Base-by-base conservation (phyloP, 768 basidiomycete species). In the Tremella mesenterica region DNA sequence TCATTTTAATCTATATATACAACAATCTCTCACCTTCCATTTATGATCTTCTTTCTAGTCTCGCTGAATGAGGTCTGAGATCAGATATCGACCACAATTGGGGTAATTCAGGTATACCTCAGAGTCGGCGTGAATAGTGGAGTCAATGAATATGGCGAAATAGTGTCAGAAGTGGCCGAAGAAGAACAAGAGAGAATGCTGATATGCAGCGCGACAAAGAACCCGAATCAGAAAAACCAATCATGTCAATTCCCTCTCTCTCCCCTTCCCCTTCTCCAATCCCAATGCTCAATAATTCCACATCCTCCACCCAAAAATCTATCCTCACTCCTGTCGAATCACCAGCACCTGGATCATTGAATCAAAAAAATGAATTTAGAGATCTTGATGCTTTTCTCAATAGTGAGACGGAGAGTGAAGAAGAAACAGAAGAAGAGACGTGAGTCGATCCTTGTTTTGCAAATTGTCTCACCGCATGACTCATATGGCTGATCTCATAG, bases 321-420 rank as follows among this genome's bases (percentile, higher is more conserved):
- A 39, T 53, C 26, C 18, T 50, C 39, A 44, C 44, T 1, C 45
- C 21, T 44, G 18, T 36, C 21, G 34, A 12, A 14, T 58, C 64
- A 14, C 59, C 58, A 26, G 60, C 28, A n/a, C 60, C 41, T n/a
- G 48, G 54, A 13, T 27, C 44, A 5, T 56, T 49, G 14, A 25
- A 8, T 18, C 46, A 27, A 4, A 70, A 64, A 39, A 53, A 53
- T 53, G 67, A 67, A 49, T 70, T 69, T 52, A 56, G 59, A 50
- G 69, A 73, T 57, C 52, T 73, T 47, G 71, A 73, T 41, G 60
- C 60, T 5, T 73, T 73, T 53, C 56, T 73, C 34, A 55, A 73
- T 50, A 60, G 61, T 25, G 60, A 65, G 44, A 61, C 56, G 14
- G 67, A 59, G 30, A 49, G 44, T 6, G 62, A 64, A 20, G 63